phyloP scores from a whole-genome alignment of 129 eudicot species.

The Cynara cardunculus region DNA sequence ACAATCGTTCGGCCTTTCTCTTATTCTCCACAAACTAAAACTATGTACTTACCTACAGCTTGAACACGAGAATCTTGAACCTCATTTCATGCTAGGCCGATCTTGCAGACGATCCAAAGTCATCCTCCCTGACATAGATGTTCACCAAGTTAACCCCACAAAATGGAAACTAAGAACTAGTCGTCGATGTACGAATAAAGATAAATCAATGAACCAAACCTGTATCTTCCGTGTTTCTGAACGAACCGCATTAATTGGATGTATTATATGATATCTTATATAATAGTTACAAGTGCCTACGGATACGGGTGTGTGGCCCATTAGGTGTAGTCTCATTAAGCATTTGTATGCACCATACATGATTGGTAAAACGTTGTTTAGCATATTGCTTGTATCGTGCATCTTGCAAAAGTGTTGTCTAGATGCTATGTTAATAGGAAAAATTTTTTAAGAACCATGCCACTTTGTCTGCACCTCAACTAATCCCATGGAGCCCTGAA shows the following conservation, averaged over 20 bases:
- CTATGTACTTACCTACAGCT: slow-evolving; percentile 55
- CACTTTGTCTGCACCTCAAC: not conserved
- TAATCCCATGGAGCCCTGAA: not conserved
- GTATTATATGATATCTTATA: too few species aligned
- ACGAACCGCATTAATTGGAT: too few species aligned
- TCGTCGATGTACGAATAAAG: not conserved
- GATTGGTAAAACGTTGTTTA: too few species aligned
- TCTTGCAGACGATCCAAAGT: slow-evolving; percentile 23
- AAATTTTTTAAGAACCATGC: too few species aligned
- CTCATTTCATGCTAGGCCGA: slow-evolving; percentile 26
- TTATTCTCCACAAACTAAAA: slow-evolving; percentile 26
- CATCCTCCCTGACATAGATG: slow-evolving; percentile 26
- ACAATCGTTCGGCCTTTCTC: slow-evolving; percentile 24
- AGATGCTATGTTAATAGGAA: too few species aligned
- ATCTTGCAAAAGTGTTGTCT: too few species aligned
- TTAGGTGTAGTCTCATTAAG: too few species aligned
- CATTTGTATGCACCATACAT: too few species aligned
- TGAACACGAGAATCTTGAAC: slow-evolving; percentile 31
- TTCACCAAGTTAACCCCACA: not conserved
- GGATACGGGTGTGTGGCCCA: too few species aligned
- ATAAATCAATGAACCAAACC: not conserved
- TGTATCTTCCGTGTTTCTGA: too few species aligned
- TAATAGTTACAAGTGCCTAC: too few species aligned
- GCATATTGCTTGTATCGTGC: too few species aligned
- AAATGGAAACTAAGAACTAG: not conserved